Evolutionary conservation across 31 red algal species (phyloP).

Genomic region (Porphyra umbilicalis): DNA sequence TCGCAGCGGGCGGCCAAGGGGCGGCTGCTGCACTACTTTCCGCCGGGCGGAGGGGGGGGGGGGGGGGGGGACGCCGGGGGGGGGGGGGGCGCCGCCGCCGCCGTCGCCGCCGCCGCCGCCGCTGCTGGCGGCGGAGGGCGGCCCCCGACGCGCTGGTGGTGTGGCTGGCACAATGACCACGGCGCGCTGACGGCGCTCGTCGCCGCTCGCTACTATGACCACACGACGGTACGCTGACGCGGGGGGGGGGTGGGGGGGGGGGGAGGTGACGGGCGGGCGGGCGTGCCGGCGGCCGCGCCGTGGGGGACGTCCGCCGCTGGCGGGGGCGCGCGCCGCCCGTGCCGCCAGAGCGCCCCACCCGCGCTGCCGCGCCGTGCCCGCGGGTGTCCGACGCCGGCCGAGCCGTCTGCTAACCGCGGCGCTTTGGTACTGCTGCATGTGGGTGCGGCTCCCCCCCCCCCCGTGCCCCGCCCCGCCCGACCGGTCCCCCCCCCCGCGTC

Average conservation of each 20-base stretch:
- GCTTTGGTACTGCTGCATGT: no score
- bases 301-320: background rate
- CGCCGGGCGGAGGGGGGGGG: background rate
- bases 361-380: no score
- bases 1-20: slow-evolving; percentile 15
- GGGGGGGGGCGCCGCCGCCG: background rate
- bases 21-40: slow-evolving; percentile 48
- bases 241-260: background rate
- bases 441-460: background rate
- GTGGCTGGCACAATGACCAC: slow-evolving; percentile 46
- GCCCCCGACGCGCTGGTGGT: slow-evolving; percentile 15
- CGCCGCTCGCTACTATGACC: slow-evolving; percentile 9
- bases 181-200: slow-evolving; percentile 32
- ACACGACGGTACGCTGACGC: background rate
- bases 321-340: background rate
- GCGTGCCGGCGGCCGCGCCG: background rate
- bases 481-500: background rate
- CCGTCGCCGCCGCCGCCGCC: background rate
- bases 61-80: background rate
- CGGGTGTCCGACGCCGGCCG: no score
- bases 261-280: background rate
- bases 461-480: background rate
- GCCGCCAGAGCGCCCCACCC: background rate
- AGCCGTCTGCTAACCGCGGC: no score
- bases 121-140: background rate